Evolutionary conservation across 139 green algal genomes (phyloP).

Genomic region (Pseudopediastrum boryanum): DNA sequence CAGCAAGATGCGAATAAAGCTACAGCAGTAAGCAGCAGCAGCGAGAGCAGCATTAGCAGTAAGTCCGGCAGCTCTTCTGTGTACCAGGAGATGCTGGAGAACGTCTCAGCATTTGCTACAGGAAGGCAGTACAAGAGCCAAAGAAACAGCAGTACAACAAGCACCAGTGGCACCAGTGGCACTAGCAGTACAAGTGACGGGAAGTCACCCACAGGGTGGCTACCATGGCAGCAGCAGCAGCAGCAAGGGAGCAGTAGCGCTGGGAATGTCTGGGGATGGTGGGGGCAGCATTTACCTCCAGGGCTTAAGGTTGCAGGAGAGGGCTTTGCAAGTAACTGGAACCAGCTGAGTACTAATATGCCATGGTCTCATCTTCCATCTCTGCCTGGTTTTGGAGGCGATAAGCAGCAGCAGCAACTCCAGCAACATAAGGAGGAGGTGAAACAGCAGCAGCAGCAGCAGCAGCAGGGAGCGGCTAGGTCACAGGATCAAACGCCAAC

Average conservation of each 20-base stretch:
- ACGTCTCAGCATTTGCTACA: too few relatives aligned
- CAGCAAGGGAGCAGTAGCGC: too few relatives aligned
- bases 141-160: neutral
- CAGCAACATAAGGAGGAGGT: slow-evolving; percentile 16
- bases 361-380: too few relatives aligned
- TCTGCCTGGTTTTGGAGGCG: neutral
- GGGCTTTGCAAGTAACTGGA: too few relatives aligned
- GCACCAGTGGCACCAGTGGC: neutral
- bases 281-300: too few relatives aligned
- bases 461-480: slow-evolving; percentile 25
- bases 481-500: neutral
- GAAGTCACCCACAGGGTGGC: too few relatives aligned
- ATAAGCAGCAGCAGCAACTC: slow-evolving; percentile 14
- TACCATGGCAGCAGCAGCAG: too few relatives aligned
- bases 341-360: too few relatives aligned
- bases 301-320: too few relatives aligned
- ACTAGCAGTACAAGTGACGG: neutral
- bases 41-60: neutral
- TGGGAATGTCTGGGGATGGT: too few relatives aligned
- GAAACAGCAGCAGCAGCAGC: slow-evolving; percentile 1
- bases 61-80: slow-evolving; percentile 17
- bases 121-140: too few relatives aligned
- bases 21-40: neutral
- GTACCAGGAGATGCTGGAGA: slow-evolving; percentile 14
- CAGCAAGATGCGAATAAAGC: neutral